Conservation (phyloP, 208 protist genomes). For the Trypanosoma platydactyli region DNA sequence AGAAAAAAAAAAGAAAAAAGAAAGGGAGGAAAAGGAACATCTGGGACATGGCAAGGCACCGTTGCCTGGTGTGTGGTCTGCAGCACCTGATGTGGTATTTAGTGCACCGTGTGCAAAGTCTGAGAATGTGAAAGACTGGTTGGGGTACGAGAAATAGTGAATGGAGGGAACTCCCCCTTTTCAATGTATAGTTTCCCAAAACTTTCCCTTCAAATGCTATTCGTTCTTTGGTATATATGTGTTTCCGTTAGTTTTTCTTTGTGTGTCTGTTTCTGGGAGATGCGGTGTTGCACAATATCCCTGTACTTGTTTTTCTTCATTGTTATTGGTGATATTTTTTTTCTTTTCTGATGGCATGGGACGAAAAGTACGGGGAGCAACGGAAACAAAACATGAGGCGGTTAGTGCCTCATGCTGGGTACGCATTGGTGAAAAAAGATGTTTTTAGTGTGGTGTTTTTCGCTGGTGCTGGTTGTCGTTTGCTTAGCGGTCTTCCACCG, state of each 20-base stretch:
- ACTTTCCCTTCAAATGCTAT: no score
- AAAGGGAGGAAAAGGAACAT: neutral
- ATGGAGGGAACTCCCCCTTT: no score
- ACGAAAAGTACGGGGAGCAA: neutral
- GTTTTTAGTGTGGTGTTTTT: neutral
- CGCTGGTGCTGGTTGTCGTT: neutral
- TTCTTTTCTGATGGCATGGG: no score
- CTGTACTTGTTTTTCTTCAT: neutral
- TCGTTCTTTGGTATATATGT: no score
- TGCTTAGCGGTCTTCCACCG: neutral
- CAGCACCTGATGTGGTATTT: no score
- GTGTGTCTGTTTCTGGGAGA: neutral
- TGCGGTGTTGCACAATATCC: neutral
- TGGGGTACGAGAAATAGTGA: no score
- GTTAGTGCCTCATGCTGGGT: neutral
- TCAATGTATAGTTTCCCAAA: no score
- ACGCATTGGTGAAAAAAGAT: neutral
- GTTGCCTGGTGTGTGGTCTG: no score
- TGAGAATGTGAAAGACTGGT: no score
- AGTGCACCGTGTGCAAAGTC: no score
- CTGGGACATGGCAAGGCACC: neutral
- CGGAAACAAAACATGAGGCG: neutral
- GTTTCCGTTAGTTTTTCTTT: neutral
- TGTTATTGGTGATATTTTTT: neutral
- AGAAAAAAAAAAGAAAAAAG: neutral